Evolutionary conservation across 441 rosid species (phyloP).

Genomic region (Raphanus hybrid): DNA sequence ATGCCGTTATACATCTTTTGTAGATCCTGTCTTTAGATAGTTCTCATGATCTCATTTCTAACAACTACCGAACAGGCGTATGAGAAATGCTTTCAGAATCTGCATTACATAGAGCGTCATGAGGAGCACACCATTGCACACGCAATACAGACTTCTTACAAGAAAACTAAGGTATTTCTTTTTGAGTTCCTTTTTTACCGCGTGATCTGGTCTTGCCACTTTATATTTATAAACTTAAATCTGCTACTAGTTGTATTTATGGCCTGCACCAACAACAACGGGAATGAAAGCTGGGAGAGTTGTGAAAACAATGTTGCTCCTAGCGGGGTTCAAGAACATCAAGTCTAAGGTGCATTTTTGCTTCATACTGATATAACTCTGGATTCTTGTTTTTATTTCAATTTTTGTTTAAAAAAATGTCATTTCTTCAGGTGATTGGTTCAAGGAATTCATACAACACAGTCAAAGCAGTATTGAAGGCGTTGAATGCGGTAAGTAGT

Average conservation of each 20-base stretch:
- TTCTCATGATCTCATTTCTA: slow-evolving; percentile 18
- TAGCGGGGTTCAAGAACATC: slow-evolving; percentile 91
- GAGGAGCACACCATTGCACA: slow-evolving; percentile 96
- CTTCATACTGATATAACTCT: neutral
- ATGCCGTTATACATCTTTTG: neutral
- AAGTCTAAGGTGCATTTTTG: slow-evolving; percentile 80
- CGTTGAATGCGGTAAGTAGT: slow-evolving; percentile 83
- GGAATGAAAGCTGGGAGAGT: slow-evolving; percentile 94
- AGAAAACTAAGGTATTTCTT: slow-evolving; percentile 82
- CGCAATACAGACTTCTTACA: slow-evolving; percentile 74
- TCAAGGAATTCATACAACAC: slow-evolving; percentile 95
- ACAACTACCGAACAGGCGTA: slow-evolving; percentile 63
- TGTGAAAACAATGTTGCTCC: slow-evolving; percentile 70
- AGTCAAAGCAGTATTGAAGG: slow-evolving; percentile 86
- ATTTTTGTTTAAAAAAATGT: slow-evolving; percentile 13
- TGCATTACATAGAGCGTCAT: slow-evolving; percentile 84
- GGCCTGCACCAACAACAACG: slow-evolving; percentile 88
- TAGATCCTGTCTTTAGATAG: neutral
- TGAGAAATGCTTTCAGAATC: slow-evolving; percentile 96
- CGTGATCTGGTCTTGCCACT: slow-evolving; percentile 1
- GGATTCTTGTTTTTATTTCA: slow-evolving; percentile 7
- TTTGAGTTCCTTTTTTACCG: neutral
- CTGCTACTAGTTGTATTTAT: slow-evolving; percentile 69
- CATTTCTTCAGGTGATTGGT: slow-evolving; percentile 68
- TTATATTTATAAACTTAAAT: slow-evolving; percentile 16